Conservation (phyloP, 805 yeast genomes). For the Saturnispora serradocipensis region DNA sequence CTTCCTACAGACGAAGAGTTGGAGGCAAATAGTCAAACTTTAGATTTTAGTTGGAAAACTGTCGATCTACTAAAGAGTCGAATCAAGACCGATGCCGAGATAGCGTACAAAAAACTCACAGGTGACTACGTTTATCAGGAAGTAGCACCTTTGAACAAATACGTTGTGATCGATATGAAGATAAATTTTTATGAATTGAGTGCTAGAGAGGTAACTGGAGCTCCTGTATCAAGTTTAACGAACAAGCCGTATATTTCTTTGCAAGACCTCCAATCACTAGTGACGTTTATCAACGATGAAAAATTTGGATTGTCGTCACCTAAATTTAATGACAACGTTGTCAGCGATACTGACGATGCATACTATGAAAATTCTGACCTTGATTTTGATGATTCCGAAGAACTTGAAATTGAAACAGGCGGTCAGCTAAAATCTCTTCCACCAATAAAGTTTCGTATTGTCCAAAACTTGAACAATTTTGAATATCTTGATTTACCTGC, state of each 20-base stretch:
- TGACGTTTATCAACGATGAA: slow-evolving; percentile 50
- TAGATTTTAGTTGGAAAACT: slow-evolving; percentile 15
- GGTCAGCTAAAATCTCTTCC: slow-evolving; percentile 18
- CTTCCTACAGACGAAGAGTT: slow-evolving; percentile 43
- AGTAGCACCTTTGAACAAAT: slow-evolving; percentile 30
- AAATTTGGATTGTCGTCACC: slow-evolving; percentile 23
- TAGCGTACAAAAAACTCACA: slow-evolving; percentile 7
- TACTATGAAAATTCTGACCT: slow-evolving; percentile 25
- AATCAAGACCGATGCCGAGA: slow-evolving; percentile 4
- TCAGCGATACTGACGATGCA: slow-evolving; percentile 9
- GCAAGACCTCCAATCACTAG: slow-evolving; percentile 51
- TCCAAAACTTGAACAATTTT: slow-evolving; percentile 35
- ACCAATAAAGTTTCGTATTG: slow-evolving; percentile 35
- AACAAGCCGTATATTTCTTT: slow-evolving; percentile 48
- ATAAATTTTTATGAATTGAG: slow-evolving; percentile 54
- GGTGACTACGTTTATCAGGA: slow-evolving; percentile 1
- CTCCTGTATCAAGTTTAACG: slow-evolving; percentile 43
- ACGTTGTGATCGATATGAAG: slow-evolving; percentile 60
- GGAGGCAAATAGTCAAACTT: slow-evolving; percentile 12
- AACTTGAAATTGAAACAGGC: slow-evolving; percentile 19
- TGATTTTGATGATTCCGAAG: slow-evolving; percentile 26
- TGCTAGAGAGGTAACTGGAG: slow-evolving; percentile 41
- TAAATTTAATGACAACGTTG: slow-evolving; percentile 2
- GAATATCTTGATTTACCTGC: slow-evolving; percentile 29
- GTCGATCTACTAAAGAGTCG: slow-evolving; percentile 9